These are phyloP conservation scores for Trichophyton mentagrophytes DNA, from an alignment of 2,329 filamentous ascomycete species.

Conservation along the genomic window DNA sequence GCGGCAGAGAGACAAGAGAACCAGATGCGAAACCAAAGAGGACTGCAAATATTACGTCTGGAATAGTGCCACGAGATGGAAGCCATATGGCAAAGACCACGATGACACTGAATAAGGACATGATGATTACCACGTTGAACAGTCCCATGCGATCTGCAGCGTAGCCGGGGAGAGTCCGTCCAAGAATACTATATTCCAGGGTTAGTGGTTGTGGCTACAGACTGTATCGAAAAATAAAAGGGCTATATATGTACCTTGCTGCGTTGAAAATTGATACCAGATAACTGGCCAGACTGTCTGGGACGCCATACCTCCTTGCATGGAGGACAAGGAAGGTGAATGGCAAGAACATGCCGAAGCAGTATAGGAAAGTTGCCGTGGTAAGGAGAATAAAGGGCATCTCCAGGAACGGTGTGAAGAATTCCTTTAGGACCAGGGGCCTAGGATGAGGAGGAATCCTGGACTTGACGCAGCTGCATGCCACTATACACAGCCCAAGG, in stretches of 20 bases:
- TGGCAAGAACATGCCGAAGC: slow-evolving; percentile 48
- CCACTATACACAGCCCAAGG: slow-evolving; percentile 43
- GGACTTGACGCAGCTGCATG: slow-evolving; percentile 41
- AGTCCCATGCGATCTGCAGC: slow-evolving; percentile 42
- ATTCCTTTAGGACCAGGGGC: slow-evolving; percentile 7
- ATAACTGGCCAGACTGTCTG: slow-evolving; percentile 36
- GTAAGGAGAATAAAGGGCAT: slow-evolving; percentile 34
- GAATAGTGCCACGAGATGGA: slow-evolving; percentile 38
- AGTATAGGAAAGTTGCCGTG: slow-evolving; percentile 42
- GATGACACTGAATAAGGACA: slow-evolving; percentile 36
- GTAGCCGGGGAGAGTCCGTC: slow-evolving; percentile 43
- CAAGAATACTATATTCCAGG: slow-evolving; percentile 33
- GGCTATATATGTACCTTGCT: slow-evolving; percentile 22
- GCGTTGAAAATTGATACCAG: slow-evolving; percentile 44
- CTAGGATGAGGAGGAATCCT: slow-evolving; percentile 21
- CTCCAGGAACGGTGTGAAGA: slow-evolving; percentile 33
- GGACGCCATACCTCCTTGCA: slow-evolving; percentile 39
- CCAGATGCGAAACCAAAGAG: slow-evolving; percentile 59
- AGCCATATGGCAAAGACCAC: slow-evolving; percentile 45
- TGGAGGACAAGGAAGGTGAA: slow-evolving; percentile 39
- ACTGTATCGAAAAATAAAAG: neutral
- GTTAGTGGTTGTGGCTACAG: slow-evolving; percentile 1
- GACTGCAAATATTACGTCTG: slow-evolving; percentile 46
- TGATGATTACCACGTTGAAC: slow-evolving; percentile 42
- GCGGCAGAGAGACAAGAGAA: slow-evolving; percentile 50